A percentile compares a stretch with the other conserved stretches of the same genome.
phyloP scores from a whole-genome alignment of 768 basidiomycete species.

The Auricularia cornea region DNA sequence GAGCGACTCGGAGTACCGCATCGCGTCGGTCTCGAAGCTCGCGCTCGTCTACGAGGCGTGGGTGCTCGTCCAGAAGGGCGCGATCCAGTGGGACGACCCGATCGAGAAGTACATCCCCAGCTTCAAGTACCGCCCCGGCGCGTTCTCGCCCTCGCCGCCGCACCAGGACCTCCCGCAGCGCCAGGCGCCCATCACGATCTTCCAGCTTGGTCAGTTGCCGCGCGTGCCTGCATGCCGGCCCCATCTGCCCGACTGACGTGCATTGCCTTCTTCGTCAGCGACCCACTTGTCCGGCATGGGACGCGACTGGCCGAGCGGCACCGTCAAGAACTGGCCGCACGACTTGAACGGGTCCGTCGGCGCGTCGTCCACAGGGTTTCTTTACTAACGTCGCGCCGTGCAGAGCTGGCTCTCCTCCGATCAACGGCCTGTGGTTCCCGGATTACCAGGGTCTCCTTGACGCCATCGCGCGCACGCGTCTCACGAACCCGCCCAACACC shows the following conservation, averaged over 20 bases:
- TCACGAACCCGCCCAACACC: constrained; percentile 34
- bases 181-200: constrained; percentile 16
- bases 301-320: constrained; percentile 29
- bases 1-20: constrained; percentile 40
- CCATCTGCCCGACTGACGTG: neutral
- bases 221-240: neutral
- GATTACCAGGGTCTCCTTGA: constrained; percentile 26
- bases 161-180: neutral
- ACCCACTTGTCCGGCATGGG: constrained; percentile 27
- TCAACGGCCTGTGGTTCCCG: constrained; percentile 25
- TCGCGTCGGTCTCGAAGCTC: constrained; percentile 46
- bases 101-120: constrained; percentile 37
- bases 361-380: neutral
- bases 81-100: constrained; percentile 35
- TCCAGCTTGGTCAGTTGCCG: constrained; percentile 12
- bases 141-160: constrained; percentile 7
- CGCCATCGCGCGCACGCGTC: constrained; percentile 29
- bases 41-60: constrained; percentile 41
- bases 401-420: constrained; percentile 18
- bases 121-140: constrained; percentile 22
- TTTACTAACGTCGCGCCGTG: neutral
- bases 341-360: constrained; percentile 14
- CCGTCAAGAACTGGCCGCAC: constrained; percentile 34
- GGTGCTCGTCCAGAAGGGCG: constrained; percentile 39
- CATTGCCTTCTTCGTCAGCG: constrained; percentile 8